phyloP scores from a whole-genome alignment of 441 rosid species.

The Populus hybrid region DNA sequence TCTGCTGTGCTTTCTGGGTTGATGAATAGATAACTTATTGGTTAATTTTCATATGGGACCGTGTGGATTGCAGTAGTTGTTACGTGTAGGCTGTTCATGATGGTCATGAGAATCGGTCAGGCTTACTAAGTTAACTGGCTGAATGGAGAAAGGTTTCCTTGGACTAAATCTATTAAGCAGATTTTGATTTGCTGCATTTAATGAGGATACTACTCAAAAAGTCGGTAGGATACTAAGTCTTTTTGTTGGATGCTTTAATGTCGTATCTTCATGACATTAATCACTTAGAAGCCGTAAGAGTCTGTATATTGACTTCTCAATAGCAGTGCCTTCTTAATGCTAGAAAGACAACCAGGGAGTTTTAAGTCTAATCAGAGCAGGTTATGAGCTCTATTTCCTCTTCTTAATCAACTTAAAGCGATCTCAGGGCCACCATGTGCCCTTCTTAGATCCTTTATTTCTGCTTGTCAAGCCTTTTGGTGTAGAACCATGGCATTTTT shows the following conservation, averaged over 20 bases:
- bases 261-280: neutral
- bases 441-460: no score
- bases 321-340: neutral
- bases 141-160: neutral
- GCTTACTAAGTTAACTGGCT: neutral
- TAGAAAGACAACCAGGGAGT: neutral
- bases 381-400: neutral
- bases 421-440: neutral
- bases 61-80: neutral
- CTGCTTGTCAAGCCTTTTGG: no score
- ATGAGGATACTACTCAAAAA: neutral
- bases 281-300: neutral
- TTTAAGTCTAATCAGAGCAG: neutral
- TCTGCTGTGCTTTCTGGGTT: neutral
- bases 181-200: neutral
- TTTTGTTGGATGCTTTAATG: neutral
- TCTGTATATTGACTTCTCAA: neutral
- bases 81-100: neutral
- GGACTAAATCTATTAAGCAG: neutral
- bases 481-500: no score
- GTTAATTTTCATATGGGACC: neutral
- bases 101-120: neutral
- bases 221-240: neutral
- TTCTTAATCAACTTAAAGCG: neutral
- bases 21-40: neutral